phyloP scores from a whole-genome alignment of 108 stramenopile genomes.

The Chaetoceros muelleri region DNA sequence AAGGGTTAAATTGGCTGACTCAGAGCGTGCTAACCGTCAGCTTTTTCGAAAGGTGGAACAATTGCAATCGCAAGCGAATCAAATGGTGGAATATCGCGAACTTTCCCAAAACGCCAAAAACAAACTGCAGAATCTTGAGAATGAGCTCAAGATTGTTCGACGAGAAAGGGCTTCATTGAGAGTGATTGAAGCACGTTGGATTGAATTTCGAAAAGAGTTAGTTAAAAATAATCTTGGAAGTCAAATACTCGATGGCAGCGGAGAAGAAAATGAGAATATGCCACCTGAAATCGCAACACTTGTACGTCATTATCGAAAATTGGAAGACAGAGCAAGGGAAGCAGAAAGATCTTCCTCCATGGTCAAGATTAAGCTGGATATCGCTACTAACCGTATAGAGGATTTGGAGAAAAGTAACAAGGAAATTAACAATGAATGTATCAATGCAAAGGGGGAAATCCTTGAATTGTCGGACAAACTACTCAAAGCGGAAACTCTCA shows the following conservation, averaged over 20 bases:
- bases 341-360: slow-evolving; percentile 17
- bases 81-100: slow-evolving; percentile 41
- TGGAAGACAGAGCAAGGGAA: slow-evolving; percentile 16
- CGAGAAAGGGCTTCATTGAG: slow-evolving; percentile 19
- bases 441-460: not conserved
- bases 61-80: slow-evolving; percentile 20
- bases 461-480: slow-evolving; percentile 4
- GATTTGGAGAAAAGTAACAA: slow-evolving; percentile 22
- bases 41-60: slow-evolving; percentile 32
- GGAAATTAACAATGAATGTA: slow-evolving; percentile 3
- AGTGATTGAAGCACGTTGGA: slow-evolving; percentile 36
- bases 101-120: slow-evolving; percentile 17
- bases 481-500: slow-evolving; percentile 21
- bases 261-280: slow-evolving; percentile 9
- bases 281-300: slow-evolving; percentile 53
- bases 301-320: slow-evolving; percentile 26
- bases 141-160: slow-evolving; percentile 19
- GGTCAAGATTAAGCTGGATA: slow-evolving; percentile 20
- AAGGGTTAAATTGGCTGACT: slow-evolving; percentile 57
- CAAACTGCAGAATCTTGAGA: slow-evolving; percentile 31
- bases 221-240: slow-evolving; percentile 17
- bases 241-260: not conserved
- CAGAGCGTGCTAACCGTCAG: slow-evolving; percentile 66
- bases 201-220: slow-evolving; percentile 31
- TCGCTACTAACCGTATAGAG: slow-evolving; percentile 15